Evolutionary conservation across 116 monocot genomes (phyloP).

Genomic region (Cymodocea nodosa): DNA sequence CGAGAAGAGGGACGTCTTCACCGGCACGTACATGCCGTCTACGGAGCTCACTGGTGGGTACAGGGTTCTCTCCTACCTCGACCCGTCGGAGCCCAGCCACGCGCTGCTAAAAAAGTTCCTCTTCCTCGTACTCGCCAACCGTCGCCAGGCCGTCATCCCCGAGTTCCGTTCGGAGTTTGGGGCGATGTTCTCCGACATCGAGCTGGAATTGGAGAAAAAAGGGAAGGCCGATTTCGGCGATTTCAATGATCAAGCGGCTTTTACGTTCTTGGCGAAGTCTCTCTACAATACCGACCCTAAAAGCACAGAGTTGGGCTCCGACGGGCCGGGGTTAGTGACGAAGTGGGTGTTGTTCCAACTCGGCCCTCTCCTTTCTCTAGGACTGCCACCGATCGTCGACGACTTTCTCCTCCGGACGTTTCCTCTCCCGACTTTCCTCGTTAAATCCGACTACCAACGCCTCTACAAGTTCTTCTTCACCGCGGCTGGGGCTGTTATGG

Average conservation of each 20-base stretch:
- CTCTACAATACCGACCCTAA: conserved; percentile 21
- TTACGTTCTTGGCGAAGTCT: conserved; percentile 24
- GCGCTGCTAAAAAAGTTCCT: conserved; percentile 27
- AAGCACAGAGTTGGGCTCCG: conserved; percentile 11
- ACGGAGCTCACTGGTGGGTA: conserved; percentile 32
- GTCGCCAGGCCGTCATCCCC: conserved; percentile 20
- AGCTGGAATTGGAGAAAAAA: conserved; percentile 6
- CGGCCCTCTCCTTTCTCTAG: conserved; percentile 26
- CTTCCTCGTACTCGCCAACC: conserved; percentile 28
- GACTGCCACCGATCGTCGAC: conserved; percentile 26
- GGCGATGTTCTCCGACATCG: conserved; percentile 16
- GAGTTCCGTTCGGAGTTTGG: conserved; percentile 16
- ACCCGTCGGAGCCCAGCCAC: conserved; percentile 40
- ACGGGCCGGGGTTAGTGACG: conserved; percentile 19
- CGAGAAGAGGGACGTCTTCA: conserved; percentile 46
- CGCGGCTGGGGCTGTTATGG: conserved; percentile 22
- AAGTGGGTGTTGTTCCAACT: conserved; percentile 42
- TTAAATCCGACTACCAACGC: conserved; percentile 23
- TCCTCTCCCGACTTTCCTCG: conserved; percentile 22
- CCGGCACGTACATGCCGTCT: conserved; percentile 47
- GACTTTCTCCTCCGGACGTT: conserved; percentile 26
- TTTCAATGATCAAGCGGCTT: conserved; percentile 23
- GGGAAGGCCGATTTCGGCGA: conserved; percentile 32
- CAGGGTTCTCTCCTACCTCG: conserved; percentile 40
- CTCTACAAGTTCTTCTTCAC: conserved; percentile 45